These are phyloP conservation scores for Backusella westeae DNA, from an alignment of 192 early-diverging fungal genomes.

Conservation along the genomic window DNA sequence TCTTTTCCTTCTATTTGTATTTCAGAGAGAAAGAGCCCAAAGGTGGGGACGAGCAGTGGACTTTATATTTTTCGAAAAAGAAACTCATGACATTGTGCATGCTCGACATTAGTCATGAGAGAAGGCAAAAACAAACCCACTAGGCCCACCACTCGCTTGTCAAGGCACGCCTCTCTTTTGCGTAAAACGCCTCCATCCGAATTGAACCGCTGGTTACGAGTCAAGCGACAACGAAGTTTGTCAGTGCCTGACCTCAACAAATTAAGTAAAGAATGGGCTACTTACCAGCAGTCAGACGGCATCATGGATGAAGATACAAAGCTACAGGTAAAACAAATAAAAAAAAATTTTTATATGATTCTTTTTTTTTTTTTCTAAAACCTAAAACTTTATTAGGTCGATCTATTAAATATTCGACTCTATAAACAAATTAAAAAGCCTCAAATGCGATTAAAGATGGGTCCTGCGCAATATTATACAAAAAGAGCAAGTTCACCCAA, in stretches of 20 bases:
- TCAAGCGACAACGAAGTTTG: constrained; percentile 4
- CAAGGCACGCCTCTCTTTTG: neutral
- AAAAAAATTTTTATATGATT: too few species aligned
- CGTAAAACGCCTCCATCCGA: neutral
- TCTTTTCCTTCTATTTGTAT: neutral
- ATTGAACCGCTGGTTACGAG: neutral
- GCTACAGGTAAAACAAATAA: constrained; percentile 16
- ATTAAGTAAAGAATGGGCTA: constrained; percentile 18
- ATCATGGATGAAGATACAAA: neutral
- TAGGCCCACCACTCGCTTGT: neutral
- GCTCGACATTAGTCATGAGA: neutral
- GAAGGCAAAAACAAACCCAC: neutral
- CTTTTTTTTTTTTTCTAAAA: neutral
- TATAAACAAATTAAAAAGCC: constrained; percentile 15
- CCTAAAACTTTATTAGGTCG: constrained; percentile 18
- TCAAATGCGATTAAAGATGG: constrained; percentile 22
- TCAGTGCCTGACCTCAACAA: constrained; percentile 25
- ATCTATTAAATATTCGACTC: constrained; percentile 25
- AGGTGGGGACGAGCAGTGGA: too few species aligned
- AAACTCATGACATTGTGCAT: neutral
- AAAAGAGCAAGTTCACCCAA: constrained; percentile 42
- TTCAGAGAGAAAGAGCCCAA: too few species aligned
- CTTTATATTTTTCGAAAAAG: neutral
- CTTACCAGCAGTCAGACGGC: constrained; percentile 6
- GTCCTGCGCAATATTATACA: constrained; percentile 30